Evolutionary conservation across 2,329 filamentous ascomycete genomes (phyloP).

Genomic region (Penicillium crustosum): DNA sequence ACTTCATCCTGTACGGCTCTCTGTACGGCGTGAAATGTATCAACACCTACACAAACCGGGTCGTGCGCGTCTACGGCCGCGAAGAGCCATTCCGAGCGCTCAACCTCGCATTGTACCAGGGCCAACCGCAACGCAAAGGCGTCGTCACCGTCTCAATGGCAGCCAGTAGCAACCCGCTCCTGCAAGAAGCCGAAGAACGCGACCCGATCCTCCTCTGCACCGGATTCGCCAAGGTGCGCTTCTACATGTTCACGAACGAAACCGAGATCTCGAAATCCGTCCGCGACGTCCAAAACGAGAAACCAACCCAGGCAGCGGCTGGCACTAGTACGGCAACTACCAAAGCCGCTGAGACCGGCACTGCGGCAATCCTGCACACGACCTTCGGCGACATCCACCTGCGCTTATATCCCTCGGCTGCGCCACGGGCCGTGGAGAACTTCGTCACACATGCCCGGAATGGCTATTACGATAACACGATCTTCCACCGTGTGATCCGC

Average conservation of each 20-base stretch:
- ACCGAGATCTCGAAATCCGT: constrained; percentile 77
- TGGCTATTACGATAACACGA: constrained; percentile 95
- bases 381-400: constrained; percentile 92
- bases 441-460: constrained; percentile 88
- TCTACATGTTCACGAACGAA: constrained; percentile 98
- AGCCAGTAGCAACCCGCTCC: constrained; percentile 85
- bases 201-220: constrained; percentile 88
- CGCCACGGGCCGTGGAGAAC: constrained; percentile 94
- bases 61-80: constrained; percentile 85
- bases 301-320: constrained; percentile 65
- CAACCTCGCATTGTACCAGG: constrained; percentile 86
- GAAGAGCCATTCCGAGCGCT: constrained; percentile 86
- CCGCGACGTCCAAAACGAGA: constrained; percentile 93
- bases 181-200: constrained; percentile 85
- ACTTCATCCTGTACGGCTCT: constrained; percentile 93
- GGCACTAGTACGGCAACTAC: constrained; percentile 50
- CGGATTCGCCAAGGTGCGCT: constrained; percentile 81
- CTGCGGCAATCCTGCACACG: constrained; percentile 82
- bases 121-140: constrained; percentile 89
- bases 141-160: constrained; percentile 96
- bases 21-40: constrained; percentile 91
- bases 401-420: constrained; percentile 86
- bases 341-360: constrained; percentile 71
- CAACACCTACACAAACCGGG: constrained; percentile 90
- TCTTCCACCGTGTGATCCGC: constrained; percentile 94